These are phyloP conservation scores for Penicillium sp. DNA, from an alignment of 2,329 filamentous ascomycete genomes.

Conservation along the genomic window DNA sequence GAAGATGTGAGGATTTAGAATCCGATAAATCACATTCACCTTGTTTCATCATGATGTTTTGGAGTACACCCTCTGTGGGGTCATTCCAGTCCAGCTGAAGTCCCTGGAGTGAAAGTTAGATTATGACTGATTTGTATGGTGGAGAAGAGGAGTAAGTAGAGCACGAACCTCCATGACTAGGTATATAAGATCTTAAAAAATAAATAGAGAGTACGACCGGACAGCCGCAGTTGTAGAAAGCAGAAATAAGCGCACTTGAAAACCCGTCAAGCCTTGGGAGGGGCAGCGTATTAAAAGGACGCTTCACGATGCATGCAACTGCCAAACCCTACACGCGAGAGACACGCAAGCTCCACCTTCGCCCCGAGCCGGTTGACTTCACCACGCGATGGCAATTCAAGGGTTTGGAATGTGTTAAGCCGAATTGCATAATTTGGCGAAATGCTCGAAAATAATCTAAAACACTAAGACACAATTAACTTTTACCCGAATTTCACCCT, in stretches of 20 bases:
- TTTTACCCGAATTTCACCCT: slow-evolving; percentile 5
- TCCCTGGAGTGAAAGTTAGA: slow-evolving; percentile 4
- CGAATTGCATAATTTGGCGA: neutral
- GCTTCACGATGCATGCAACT: slow-evolving; percentile 7
- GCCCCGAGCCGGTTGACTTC: slow-evolving; percentile 11
- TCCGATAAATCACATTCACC: slow-evolving; percentile 8
- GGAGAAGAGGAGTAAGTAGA: slow-evolving; percentile 1
- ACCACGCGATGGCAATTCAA: slow-evolving; percentile 13
- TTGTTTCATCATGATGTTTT: slow-evolving; percentile 29
- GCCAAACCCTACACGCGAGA: slow-evolving; percentile 13
- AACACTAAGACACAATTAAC: neutral
- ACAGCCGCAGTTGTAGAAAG: neutral
- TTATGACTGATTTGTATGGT: slow-evolving; percentile 1
- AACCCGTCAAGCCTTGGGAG: neutral
- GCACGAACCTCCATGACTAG: slow-evolving; percentile 13
- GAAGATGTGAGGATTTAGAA: slow-evolving; percentile 4
- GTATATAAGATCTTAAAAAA: neutral
- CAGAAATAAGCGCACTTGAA: neutral
- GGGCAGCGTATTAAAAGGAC: slow-evolving; percentile 6
- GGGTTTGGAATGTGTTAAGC: slow-evolving; percentile 13
- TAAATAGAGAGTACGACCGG: neutral
- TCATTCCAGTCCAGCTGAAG: slow-evolving; percentile 21
- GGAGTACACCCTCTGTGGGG: slow-evolving; percentile 32
- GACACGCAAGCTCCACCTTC: slow-evolving; percentile 8
- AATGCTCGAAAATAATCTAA: neutral